phyloP scores from a whole-genome alignment of 83 land plant species.

The Picea mariana region DNA sequence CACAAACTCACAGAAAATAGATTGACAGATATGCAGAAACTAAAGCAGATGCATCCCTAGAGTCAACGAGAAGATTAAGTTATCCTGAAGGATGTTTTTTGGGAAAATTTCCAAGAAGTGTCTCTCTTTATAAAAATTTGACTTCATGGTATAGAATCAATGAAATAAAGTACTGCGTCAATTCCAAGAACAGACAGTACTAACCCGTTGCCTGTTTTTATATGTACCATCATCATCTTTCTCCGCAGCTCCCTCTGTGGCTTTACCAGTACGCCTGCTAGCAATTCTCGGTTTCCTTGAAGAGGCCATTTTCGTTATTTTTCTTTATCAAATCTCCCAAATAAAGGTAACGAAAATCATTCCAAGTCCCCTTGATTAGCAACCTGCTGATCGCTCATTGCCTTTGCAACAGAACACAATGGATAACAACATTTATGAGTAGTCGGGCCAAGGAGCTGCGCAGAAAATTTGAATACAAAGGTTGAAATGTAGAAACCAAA shows the following conservation, averaged over 20 bases:
- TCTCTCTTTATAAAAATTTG: not conserved
- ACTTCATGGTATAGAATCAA: not conserved
- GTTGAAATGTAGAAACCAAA: not conserved
- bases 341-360: not conserved
- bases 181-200: not conserved
- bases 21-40: too few relatives aligned
- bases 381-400: not conserved
- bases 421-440: too few relatives aligned
- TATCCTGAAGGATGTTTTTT: not conserved
- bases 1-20: too few relatives aligned
- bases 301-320: constrained; percentile 5
- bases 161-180: not conserved
- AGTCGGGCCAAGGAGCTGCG: too few relatives aligned
- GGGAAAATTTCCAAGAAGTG: not conserved
- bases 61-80: not conserved
- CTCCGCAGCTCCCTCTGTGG: not conserved
- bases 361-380: not conserved
- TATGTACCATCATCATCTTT: constrained; percentile 2
- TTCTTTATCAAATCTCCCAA: not conserved
- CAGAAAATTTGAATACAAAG: not conserved
- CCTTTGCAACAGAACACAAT: not conserved
- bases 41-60: not conserved
- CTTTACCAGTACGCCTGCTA: constrained; percentile 11
- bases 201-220: constrained; percentile 11
- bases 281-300: constrained; percentile 13